phyloP scores from a whole-genome alignment of 345 rosid genomes.

The Corchorus capsularis region DNA sequence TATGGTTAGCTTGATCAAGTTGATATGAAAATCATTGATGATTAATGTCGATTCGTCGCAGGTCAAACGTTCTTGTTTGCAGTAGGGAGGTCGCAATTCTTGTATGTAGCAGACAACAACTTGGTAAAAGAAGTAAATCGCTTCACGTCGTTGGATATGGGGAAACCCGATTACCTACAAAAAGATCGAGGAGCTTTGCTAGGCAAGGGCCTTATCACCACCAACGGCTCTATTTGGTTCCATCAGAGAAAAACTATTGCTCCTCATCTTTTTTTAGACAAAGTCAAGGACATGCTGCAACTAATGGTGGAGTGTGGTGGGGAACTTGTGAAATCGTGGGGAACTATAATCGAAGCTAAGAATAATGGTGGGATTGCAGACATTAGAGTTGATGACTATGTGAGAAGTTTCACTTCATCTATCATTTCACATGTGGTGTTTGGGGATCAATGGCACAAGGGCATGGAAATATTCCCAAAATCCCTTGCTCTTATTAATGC shows the following conservation, averaged over 20 bases:
- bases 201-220: conserved; percentile 1
- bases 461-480: conserved; percentile 8
- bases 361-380: conserved; percentile 13
- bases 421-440: conserved; percentile 16
- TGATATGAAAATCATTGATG: not conserved
- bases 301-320: conserved; percentile 15
- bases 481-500: not conserved
- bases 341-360: not conserved
- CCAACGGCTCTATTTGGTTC: not conserved
- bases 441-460: conserved; percentile 17
- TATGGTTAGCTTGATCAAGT: too few species aligned
- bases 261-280: conserved; percentile 7
- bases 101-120: not conserved
- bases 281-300: conserved; percentile 16
- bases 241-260: conserved; percentile 15
- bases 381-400: conserved; percentile 16
- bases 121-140: not conserved
- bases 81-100: conserved; percentile 10
- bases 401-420: conserved; percentile 24
- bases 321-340: conserved; percentile 19
- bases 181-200: conserved; percentile 14
- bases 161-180: conserved; percentile 14
- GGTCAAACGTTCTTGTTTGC: conserved; percentile 9
- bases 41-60: too few species aligned
- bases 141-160: conserved; percentile 4